Conservation (phyloP, 495 filamentous ascomycete genomes). For the Aspergillus biplanus region DNA sequence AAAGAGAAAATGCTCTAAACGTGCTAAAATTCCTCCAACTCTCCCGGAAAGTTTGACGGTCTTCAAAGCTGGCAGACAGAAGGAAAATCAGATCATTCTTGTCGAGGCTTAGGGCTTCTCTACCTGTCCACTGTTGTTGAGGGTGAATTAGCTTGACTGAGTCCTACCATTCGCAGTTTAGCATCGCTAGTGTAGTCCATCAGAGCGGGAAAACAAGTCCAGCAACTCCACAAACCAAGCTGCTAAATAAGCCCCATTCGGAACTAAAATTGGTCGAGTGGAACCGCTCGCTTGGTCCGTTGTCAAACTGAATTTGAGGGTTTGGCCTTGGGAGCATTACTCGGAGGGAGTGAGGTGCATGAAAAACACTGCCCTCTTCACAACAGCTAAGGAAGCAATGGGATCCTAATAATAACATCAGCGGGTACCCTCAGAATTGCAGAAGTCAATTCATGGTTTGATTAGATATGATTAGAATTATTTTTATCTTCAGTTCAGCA, state of each 20-base stretch:
- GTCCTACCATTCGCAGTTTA: background rate
- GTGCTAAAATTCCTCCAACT: background rate
- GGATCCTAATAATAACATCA: conserved; percentile 13
- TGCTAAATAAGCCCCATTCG: background rate
- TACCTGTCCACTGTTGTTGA: background rate
- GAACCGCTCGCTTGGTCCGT: background rate
- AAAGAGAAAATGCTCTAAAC: background rate
- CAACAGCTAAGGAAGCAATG: background rate
- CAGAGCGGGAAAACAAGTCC: background rate
- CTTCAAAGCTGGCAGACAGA: background rate
- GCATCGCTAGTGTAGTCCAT: background rate
- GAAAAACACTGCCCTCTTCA: conserved; percentile 12
- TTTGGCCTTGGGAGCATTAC: background rate
- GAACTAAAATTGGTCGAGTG: conserved; percentile 9
- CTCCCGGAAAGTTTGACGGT: background rate
- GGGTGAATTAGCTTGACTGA: background rate
- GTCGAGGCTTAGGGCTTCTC: background rate
- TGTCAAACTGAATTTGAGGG: background rate
- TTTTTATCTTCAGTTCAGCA: conserved; percentile 8
- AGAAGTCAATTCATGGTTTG: background rate
- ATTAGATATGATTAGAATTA: background rate
- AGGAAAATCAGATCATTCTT: background rate
- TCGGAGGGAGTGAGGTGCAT: background rate
- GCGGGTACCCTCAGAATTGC: background rate
- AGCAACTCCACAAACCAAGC: background rate